phyloP scores from a whole-genome alignment of 2,329 filamentous ascomycete genomes.

The Macrophomina phaseolina region DNA sequence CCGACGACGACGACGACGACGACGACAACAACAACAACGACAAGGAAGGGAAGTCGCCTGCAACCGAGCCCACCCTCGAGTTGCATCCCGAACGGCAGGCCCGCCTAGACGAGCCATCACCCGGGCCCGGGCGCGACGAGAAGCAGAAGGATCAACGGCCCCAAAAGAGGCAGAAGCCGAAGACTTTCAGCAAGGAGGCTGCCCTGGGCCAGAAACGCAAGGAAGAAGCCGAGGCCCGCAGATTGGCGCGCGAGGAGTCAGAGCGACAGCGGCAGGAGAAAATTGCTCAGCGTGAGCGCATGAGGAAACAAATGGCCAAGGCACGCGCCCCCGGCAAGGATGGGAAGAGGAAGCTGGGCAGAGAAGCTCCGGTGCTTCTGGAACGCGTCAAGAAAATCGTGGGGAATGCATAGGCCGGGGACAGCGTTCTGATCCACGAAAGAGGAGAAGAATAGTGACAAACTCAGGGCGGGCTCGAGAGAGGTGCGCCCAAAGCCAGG shows the following conservation, averaged over 20 bases:
- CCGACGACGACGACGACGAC: constrained; percentile 36
- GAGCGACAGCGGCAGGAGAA: constrained; percentile 61
- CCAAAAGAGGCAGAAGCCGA: constrained; percentile 37
- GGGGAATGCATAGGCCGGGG: constrained; percentile 35
- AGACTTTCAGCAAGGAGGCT: constrained; percentile 52
- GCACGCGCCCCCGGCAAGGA: constrained; percentile 66
- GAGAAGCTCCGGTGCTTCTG: constrained; percentile 78
- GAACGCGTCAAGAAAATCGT: constrained; percentile 80
- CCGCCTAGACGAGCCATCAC: constrained; percentile 56
- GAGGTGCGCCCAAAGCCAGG: too few relatives aligned
- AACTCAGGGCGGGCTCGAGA: too few relatives aligned
- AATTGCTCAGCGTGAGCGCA: constrained; percentile 71
- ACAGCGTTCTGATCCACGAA: too few relatives aligned
- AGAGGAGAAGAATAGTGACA: too few relatives aligned
- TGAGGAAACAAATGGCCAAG: constrained; percentile 68
- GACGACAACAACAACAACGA: constrained; percentile 25
- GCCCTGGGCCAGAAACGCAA: constrained; percentile 58
- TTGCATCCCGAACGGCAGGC: constrained; percentile 67
- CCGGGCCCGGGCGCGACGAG: constrained; percentile 31
- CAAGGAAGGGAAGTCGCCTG: constrained; percentile 37
- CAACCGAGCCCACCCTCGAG: constrained; percentile 50
- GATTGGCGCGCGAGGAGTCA: constrained; percentile 66
- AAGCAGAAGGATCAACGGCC: constrained; percentile 31
- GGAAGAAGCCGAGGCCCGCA: constrained; percentile 68
- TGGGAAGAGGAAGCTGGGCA: constrained; percentile 78